Base-by-base conservation (phyloP, 345 rosid genomes). In the Nasturtium officinale region DNA sequence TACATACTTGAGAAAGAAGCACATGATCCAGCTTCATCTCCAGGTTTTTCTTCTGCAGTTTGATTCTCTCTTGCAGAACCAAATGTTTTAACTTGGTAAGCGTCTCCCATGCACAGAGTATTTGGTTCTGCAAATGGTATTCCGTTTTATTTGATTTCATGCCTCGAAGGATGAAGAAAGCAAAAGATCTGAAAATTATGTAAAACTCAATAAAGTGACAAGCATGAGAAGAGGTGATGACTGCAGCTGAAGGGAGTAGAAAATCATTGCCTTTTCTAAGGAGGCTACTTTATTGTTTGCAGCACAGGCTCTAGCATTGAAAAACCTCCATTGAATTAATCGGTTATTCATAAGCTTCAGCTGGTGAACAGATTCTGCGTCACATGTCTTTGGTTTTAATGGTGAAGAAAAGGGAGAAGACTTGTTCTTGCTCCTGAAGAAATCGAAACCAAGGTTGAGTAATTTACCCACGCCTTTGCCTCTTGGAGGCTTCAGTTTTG, bases 281-380 rank as follows among this genome's bases (percentile, higher is more conserved):
- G 74, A 74, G 33, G 53, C 61, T 15, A 77, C 69, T 35, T 45
- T 85, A 28, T 12, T 35, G 52, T 77, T 75, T 46, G 75, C 85
- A 68, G 62, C 46, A 47, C 77, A 77, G 25, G 87, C 82, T 74
- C 71, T 84, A 70, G 84, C 89, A 76, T 93, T 87, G 26, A 80
- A 87, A 77, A 79, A 87, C 48, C 79, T 85, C 98, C 98, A 87
- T 38, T 90, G 97, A 61, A 87, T 50, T 74, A 77, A 62, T 59
- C 84, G 67, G 56, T 83, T 84, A 56, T 90, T 89, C 37, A 85
- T 78, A 79, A 87, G 46, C 61, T 86, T 82, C n/a, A 86, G 73
- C 78, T 81, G 89, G 78, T 89, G 97, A 65, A 76, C 73, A 63
- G 54, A 76, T 61, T 90, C 90, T 2, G 17, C 18, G 59, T 81